Conservation (phyloP, 805 yeast genomes). For the Phaffomyces antillensis region DNA sequence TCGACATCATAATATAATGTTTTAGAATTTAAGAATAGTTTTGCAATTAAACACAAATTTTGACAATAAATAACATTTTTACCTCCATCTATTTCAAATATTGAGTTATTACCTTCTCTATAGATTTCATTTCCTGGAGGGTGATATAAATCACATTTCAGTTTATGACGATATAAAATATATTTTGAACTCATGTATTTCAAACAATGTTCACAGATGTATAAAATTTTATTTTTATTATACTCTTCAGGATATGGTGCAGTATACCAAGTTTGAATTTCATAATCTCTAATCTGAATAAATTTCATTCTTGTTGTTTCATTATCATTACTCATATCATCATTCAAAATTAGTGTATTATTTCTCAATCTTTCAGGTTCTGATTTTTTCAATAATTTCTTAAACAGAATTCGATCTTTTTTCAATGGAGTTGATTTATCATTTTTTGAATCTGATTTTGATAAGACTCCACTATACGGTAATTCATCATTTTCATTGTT, state of each 20-base stretch:
- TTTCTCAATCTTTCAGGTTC: conserved; percentile 30
- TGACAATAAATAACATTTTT: conserved; percentile 79
- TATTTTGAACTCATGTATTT: conserved; percentile 69
- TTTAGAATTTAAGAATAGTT: conserved; percentile 82
- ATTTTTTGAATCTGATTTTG: conserved; percentile 53
- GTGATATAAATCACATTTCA: conserved; percentile 61
- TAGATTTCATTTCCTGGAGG: conserved; percentile 95
- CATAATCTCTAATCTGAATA: conserved; percentile 64
- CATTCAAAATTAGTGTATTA: conserved; percentile 27
- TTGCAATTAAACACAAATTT: conserved; percentile 83
- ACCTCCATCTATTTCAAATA: conserved; percentile 92
- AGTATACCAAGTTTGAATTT: conserved; percentile 86
- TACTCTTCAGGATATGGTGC: conserved; percentile 92
- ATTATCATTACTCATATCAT: conserved; percentile 5
- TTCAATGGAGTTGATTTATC: conserved; percentile 52
- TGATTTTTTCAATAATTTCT: conserved; percentile 32
- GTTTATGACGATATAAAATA: conserved; percentile 58
- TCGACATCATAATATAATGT: conserved; percentile 93
- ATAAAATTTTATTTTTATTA: conserved; percentile 51
- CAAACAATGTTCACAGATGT: conserved; percentile 79
- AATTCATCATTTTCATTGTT: conserved; percentile 36
- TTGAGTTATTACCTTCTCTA: conserved; percentile 57
- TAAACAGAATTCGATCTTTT: conserved; percentile 44
- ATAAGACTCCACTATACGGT: conserved; percentile 63
- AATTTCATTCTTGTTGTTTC: conserved; percentile 27